Conservation (phyloP, 805 yeast genomes). For the Wickerhamiella vanderwaltii region DNA sequence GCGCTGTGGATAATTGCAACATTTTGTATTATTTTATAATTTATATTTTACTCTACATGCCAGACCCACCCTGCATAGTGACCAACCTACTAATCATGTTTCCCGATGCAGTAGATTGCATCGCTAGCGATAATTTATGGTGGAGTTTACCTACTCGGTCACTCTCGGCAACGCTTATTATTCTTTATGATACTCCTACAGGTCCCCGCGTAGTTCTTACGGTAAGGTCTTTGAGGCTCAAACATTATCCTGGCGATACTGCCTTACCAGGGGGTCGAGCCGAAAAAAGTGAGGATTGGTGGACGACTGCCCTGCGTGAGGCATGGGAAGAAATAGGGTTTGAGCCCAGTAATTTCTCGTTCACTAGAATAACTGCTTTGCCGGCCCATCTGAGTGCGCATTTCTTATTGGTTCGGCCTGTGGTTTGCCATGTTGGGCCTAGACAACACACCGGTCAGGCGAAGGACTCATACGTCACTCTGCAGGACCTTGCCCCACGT, state of each 20-base stretch:
- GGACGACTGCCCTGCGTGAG: slow-evolving; percentile 13
- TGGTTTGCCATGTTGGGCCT: slow-evolving; percentile 5
- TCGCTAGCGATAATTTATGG: slow-evolving; percentile 9
- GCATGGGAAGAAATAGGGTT: slow-evolving; percentile 13
- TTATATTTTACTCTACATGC: too few relatives aligned
- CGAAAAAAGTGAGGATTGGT: slow-evolving; percentile 12
- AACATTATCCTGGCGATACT: slow-evolving; percentile 12
- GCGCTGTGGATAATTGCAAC: not conserved
- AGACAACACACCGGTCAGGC: not conserved
- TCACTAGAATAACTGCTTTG: slow-evolving; percentile 4
- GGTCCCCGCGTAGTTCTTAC: slow-evolving; percentile 10
- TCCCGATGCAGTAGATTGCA: too few relatives aligned
- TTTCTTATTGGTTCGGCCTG: slow-evolving; percentile 11
- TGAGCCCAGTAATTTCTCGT: slow-evolving; percentile 2
- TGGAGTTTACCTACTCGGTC: not conserved
- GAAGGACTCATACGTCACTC: slow-evolving; percentile 8
- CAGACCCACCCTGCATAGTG: too few relatives aligned
- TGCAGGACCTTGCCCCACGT: slow-evolving; percentile 12
- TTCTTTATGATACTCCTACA: slow-evolving; percentile 9
- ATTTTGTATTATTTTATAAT: not conserved
- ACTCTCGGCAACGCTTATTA: slow-evolving; percentile 12
- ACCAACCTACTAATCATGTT: too few relatives aligned
- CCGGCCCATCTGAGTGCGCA: slow-evolving; percentile 13
- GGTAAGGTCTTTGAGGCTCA: slow-evolving; percentile 9
- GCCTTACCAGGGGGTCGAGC: slow-evolving; percentile 13